Percentiles rank a stretch among this genome's conserved stretches.
Evolutionary conservation across 257 asterid species (phyloP).

Genomic region (Solanum pinnatisectum): DNA sequence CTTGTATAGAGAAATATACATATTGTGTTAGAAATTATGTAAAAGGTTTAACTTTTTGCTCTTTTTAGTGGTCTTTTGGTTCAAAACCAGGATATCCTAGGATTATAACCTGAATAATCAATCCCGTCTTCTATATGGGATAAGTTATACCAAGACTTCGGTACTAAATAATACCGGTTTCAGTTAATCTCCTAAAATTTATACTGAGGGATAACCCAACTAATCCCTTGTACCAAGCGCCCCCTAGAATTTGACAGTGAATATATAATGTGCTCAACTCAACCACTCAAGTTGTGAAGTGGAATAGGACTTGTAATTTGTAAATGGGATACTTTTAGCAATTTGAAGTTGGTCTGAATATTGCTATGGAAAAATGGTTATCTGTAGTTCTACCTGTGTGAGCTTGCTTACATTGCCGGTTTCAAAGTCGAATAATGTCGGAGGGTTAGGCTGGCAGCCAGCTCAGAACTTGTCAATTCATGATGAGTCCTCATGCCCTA

Average conservation of each 20-base stretch:
- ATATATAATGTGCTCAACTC: not conserved
- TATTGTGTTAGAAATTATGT: not conserved
- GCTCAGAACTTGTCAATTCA: too few relatives aligned
- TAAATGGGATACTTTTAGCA: not conserved
- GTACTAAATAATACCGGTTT: not conserved
- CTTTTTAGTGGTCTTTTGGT: not conserved
- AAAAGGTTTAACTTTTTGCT: not conserved
- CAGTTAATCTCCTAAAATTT: not conserved
- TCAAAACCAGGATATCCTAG: too few relatives aligned
- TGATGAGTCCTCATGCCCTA: too few relatives aligned
- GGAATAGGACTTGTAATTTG: not conserved
- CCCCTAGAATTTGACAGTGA: not conserved
- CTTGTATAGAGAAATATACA: not conserved
- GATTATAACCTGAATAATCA: too few relatives aligned
- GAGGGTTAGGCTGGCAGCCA: too few relatives aligned
- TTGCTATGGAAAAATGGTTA: too few relatives aligned
- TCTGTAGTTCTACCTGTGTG: too few relatives aligned
- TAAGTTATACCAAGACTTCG: not conserved
- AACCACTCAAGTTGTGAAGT: not conserved
- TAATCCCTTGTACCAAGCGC: not conserved
- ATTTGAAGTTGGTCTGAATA: not conserved
- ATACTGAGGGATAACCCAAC: too few relatives aligned
- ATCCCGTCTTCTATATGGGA: too few relatives aligned
- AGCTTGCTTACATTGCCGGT: too few relatives aligned
- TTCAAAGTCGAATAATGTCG: too few relatives aligned